Evolutionary conservation across 1,284 basidiomycete genomes (phyloP).

Genomic region (Malassezia obtusa): DNA sequence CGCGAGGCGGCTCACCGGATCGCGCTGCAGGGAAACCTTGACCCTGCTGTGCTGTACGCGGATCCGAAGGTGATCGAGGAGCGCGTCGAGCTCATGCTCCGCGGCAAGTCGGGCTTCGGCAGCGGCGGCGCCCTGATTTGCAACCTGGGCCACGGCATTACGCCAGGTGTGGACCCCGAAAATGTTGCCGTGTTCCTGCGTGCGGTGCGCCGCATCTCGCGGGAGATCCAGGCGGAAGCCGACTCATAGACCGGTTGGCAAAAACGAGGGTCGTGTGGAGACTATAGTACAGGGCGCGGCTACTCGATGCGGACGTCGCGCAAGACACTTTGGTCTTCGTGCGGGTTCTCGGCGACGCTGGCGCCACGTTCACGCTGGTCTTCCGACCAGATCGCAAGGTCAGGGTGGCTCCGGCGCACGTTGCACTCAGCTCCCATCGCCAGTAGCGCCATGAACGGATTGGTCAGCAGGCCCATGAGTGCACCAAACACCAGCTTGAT

Average conservation of each 20-base stretch:
- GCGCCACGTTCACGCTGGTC: background rate
- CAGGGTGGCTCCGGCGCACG: slow-evolving; percentile 32
- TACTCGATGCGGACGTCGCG: background rate
- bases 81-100: slow-evolving; percentile 70
- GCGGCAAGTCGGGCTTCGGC: slow-evolving; percentile 59
- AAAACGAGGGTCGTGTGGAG: background rate
- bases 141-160: slow-evolving; percentile 90
- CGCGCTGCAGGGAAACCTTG: slow-evolving; percentile 87
- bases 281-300: background rate
- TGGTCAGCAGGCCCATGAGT: slow-evolving; percentile 34
- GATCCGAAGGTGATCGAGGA: slow-evolving; percentile 68
- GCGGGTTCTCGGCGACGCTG: background rate
- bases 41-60: slow-evolving; percentile 77
- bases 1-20: slow-evolving; percentile 52
- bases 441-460: slow-evolving; percentile 43
- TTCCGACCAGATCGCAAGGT: slow-evolving; percentile 2
- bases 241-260: background rate
- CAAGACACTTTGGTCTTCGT: background rate
- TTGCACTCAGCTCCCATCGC: slow-evolving; percentile 36
- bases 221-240: slow-evolving; percentile 24
- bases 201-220: slow-evolving; percentile 37
- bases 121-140: slow-evolving; percentile 59
- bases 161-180: slow-evolving; percentile 46
- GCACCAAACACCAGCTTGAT: slow-evolving; percentile 48
- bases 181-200: slow-evolving; percentile 39